A percentile compares a stretch with the other conserved stretches of the same genome.
Evolutionary conservation across 2,329 filamentous ascomycete species (phyloP).

Genomic region (Aspergillus tubingensis): DNA sequence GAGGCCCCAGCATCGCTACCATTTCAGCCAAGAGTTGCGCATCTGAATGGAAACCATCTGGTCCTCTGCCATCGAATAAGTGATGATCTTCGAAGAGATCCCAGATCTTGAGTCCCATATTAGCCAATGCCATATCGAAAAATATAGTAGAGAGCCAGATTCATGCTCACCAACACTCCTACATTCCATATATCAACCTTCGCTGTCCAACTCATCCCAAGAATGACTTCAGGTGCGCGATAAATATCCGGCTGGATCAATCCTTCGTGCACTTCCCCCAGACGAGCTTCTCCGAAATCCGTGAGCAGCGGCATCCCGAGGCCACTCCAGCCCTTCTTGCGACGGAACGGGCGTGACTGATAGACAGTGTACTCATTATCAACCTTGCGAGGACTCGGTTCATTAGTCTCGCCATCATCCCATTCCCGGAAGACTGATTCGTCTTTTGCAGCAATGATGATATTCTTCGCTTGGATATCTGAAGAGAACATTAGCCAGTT

Average conservation of each 20-base stretch:
- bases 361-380: conserved; percentile 27
- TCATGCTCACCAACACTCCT: conserved; percentile 23
- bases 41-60: conserved; percentile 13
- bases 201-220: conserved; percentile 28
- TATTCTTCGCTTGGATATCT: conserved; percentile 33
- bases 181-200: conserved; percentile 35
- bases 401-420: conserved; percentile 21
- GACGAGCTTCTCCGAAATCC: conserved; percentile 30
- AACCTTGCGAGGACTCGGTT: conserved; percentile 28
- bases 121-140: too few relatives aligned
- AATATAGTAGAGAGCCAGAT: neutral
- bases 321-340: conserved; percentile 12
- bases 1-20: conserved; percentile 19
- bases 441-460: conserved; percentile 29
- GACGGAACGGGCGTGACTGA: conserved; percentile 13
- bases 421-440: conserved; percentile 26
- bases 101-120: conserved; percentile 9
- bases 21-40: conserved; percentile 21
- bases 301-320: conserved; percentile 25
- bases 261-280: conserved; percentile 17
- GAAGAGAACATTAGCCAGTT: conserved; percentile 2
- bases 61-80: conserved; percentile 17
- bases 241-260: conserved; percentile 30
- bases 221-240: conserved; percentile 30
- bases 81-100: conserved; percentile 22